These are phyloP conservation scores for Lepidium africanum DNA, from an alignment of 345 rosid genomes.

Conservation along the genomic window DNA sequence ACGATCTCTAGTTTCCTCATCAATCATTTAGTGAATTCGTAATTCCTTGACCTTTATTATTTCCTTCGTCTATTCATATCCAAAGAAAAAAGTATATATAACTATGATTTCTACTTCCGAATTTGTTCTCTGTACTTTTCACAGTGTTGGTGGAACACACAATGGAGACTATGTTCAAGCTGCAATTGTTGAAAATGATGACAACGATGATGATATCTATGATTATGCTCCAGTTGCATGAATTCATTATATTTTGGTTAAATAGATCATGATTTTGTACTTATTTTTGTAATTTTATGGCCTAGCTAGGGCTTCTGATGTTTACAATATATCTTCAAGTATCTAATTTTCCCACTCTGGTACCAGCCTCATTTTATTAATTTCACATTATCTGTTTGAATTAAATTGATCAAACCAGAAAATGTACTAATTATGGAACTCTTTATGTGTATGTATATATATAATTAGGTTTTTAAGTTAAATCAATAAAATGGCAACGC, in stretches of 20 bases:
- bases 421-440: no score
- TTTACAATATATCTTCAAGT: no score
- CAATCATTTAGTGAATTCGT: background rate
- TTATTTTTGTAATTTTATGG: no score
- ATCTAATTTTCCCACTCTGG: no score
- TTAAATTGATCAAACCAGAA: no score
- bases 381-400: no score
- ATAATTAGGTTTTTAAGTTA: no score
- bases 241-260: background rate
- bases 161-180: background rate
- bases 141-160: background rate
- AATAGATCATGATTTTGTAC: no score
- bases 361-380: no score
- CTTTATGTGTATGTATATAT: no score
- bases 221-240: conserved; percentile 11
- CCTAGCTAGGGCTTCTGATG: no score
- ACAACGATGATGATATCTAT: background rate
- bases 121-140: background rate
- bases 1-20: background rate
- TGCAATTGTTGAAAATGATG: background rate
- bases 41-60: background rate
- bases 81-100: background rate
- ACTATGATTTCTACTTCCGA: background rate
- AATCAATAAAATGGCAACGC: no score
- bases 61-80: background rate